Base-by-base conservation (phyloP, 2,329 filamentous ascomycete species). In the Didymella pomorum region DNA sequence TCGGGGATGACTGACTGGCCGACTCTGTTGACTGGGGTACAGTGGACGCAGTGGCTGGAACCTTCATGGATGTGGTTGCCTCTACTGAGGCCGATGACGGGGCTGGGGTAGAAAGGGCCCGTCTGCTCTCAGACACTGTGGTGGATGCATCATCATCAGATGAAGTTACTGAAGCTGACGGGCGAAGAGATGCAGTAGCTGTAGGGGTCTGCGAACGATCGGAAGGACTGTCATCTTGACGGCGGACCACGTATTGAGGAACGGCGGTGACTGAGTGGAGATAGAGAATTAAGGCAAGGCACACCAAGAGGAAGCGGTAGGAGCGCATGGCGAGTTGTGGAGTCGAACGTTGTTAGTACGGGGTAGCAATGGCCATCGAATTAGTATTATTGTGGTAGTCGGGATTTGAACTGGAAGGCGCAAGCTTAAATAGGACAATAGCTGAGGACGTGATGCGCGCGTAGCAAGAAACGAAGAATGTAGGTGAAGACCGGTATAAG, bases 141-240 rank as follows among this genome's bases (percentile, higher is more conserved):
- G 69, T 65, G 6, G 65, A 51, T 51, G 50, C 37, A 49, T 39
- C 47, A 4, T 47, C 39, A 31, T 37, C 35, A 14, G 66, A 66
- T 25, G 59, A 49, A 11, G 50, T 50, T 37, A 56, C 37, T 2
- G 65, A 66, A 26, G 69, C 60, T 20, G 72, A 64, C 28, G 68
- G 58, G 26, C 46, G 63, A 25, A 52, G 43, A 43, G 68, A 65
- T 14, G 56, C 29, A 31, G 64, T 63, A 37, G 63, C 31, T 6
- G 58, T 50, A 48, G 68, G 52, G n/a, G 52, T 39, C 29, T 64
- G 31, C 10, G 65, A 63, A 16, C 58, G 53, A 7, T 65, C 56
- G 9, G 68, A 58, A 42, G 60, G 56, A 18, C 31, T 60, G 14
- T 66, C 72, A 64, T 77, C 67, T 51, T 76, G 74, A 48, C 74